Conservation (phyloP, 805 yeast species). For the Saturnispora kantuleensis region DNA sequence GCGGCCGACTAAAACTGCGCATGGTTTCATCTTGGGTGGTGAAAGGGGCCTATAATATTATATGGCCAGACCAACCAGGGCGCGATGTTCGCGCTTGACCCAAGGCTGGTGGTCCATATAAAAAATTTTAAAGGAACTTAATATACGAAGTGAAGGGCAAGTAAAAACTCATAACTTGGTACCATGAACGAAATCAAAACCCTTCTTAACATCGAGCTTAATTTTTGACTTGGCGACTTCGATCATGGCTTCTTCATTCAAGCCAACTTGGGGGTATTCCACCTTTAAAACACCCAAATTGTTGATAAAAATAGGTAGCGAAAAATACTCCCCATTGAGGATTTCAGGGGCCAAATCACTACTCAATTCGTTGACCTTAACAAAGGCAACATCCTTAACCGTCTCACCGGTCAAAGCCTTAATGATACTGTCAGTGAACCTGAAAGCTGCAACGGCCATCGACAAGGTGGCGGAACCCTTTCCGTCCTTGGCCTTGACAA, state of each 20-base stretch:
- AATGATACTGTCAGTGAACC: slow-evolving; percentile 57
- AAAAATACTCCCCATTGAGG: slow-evolving; percentile 34
- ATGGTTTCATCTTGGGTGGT: no score
- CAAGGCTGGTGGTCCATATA: no score
- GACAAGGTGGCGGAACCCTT: slow-evolving; percentile 80
- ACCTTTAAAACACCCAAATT: slow-evolving; percentile 24
- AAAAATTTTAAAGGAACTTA: no score
- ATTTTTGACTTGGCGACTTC: slow-evolving; percentile 78
- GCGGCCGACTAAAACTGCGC: no score
- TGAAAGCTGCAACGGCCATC: slow-evolving; percentile 80
- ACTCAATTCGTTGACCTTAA: slow-evolving; percentile 44
- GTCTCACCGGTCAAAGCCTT: slow-evolving; percentile 39
- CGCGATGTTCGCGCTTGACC: no score
- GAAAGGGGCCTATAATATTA: no score
- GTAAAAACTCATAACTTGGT: slow-evolving; percentile 1
- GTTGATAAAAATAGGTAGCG: slow-evolving; percentile 36
- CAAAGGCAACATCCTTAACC: slow-evolving; percentile 38
- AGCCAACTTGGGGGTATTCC: slow-evolving; percentile 12
- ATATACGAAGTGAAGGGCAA: background rate
- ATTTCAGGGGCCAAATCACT: slow-evolving; percentile 33
- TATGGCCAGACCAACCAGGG: no score
- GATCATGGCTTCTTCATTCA: slow-evolving; percentile 75
- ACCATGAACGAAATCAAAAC: slow-evolving; percentile 62
- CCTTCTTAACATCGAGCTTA: slow-evolving; percentile 85
- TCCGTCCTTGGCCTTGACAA: slow-evolving; percentile 76